Conservation (phyloP, 2,329 filamentous ascomycete genomes). For the Phialophora verrucosa region DNA sequence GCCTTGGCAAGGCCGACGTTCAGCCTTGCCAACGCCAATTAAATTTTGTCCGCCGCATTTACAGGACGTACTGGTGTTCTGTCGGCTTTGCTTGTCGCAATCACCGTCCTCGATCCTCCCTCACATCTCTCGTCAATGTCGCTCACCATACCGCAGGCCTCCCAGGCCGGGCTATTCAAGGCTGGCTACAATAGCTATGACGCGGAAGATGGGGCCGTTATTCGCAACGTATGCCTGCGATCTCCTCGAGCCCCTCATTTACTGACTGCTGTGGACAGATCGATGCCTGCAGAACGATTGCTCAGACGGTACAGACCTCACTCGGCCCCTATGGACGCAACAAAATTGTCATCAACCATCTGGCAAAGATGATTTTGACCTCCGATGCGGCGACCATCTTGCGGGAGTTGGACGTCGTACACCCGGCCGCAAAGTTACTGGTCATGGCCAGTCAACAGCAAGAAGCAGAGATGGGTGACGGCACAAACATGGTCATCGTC, state of each 20-base stretch:
- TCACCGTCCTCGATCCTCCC: background rate
- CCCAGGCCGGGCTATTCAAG: constrained; percentile 94
- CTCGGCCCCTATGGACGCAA: constrained; percentile 97
- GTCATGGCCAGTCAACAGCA: constrained; percentile 99
- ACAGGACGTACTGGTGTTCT: background rate
- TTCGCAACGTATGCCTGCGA: constrained; percentile 69
- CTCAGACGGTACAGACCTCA: constrained; percentile 94
- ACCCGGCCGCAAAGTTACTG: constrained; percentile 94
- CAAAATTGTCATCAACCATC: constrained; percentile 99
- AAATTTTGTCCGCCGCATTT: constrained; percentile 9
- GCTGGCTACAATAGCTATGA: constrained; percentile 98
- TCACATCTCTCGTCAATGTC: constrained; percentile 67
- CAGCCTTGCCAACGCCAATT: constrained; percentile 4
- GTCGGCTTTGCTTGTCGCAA: background rate
- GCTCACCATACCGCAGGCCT: constrained; percentile 91
- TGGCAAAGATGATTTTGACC: constrained; percentile 99
- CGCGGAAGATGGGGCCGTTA: constrained; percentile 96
- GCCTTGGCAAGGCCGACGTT: constrained; percentile 4
- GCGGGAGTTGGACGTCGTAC: constrained; percentile 95
- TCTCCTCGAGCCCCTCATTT: background rate
- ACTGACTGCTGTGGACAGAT: constrained; percentile 56
- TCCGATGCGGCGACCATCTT: constrained; percentile 97
- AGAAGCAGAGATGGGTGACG: constrained; percentile 98
- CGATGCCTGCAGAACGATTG: constrained; percentile 95
- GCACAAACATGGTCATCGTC: constrained; percentile 95